A percentile compares a stretch with the other conserved stretches of the same genome.
Conservation (phyloP, 2,329 filamentous ascomycete species). For the Thyridium curvatum region DNA sequence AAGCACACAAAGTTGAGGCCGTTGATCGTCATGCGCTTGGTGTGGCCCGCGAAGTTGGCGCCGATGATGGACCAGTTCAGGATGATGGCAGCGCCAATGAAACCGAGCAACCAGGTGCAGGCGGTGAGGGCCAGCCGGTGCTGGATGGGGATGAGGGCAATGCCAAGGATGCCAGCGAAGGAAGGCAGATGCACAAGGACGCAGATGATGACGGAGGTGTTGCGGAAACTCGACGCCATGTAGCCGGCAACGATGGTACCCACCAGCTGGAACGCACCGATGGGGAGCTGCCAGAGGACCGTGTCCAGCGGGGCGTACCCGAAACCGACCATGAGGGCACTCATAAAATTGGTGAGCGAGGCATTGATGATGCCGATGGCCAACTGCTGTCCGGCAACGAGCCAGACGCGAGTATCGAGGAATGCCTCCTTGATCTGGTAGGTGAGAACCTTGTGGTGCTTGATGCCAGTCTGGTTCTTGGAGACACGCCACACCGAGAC, state of each 20-base stretch:
- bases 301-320: slow-evolving; percentile 27
- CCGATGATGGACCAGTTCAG: slow-evolving; percentile 44
- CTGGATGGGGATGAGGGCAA: slow-evolving; percentile 36
- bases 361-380: slow-evolving; percentile 27
- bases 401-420: slow-evolving; percentile 19
- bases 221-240: slow-evolving; percentile 33
- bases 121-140: slow-evolving; percentile 41
- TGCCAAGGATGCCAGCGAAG: slow-evolving; percentile 41
- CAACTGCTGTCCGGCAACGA: slow-evolving; percentile 19
- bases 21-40: slow-evolving; percentile 41
- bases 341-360: slow-evolving; percentile 40
- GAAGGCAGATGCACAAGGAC: slow-evolving; percentile 14
- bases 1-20: slow-evolving; percentile 43
- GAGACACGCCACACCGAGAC: slow-evolving; percentile 31
- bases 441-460: slow-evolving; percentile 26
- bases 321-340: slow-evolving; percentile 28
- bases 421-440: slow-evolving; percentile 22
- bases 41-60: slow-evolving; percentile 41
- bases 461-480: slow-evolving; percentile 31
- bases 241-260: slow-evolving; percentile 27
- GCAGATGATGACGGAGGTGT: slow-evolving; percentile 19
- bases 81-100: slow-evolving; percentile 42
- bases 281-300: slow-evolving; percentile 33
- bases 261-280: slow-evolving; percentile 23
- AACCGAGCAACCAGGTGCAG: slow-evolving; percentile 46